These are phyloP conservation scores for Yamagishiella unicocca DNA, from an alignment of 139 green algal genomes.

Conservation along the genomic window DNA sequence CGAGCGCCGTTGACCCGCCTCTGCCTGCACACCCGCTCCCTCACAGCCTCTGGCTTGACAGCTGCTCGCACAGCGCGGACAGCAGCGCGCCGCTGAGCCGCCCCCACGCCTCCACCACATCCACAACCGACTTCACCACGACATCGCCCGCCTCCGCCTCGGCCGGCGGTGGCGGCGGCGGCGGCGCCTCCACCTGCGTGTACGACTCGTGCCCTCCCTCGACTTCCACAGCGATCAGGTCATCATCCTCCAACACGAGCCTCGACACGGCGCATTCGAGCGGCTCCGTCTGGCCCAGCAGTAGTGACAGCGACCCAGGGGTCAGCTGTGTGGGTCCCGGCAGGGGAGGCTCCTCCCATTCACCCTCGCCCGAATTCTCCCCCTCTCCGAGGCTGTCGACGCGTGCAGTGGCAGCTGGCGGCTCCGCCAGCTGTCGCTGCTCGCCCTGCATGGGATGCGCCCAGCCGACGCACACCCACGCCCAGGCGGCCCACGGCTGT, in stretches of 20 bases:
- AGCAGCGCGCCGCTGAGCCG: constrained; percentile 7
- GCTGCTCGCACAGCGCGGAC: constrained; percentile 12
- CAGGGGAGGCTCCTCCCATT: too few species aligned
- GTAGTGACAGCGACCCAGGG: constrained; percentile 24
- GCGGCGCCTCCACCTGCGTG: too few species aligned
- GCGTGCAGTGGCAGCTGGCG: neutral
- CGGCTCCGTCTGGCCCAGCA: neutral
- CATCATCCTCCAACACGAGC: constrained; percentile 10
- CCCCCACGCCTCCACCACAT: constrained; percentile 23
- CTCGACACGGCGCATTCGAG: neutral
- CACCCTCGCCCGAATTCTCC: neutral
- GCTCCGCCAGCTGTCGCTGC: neutral
- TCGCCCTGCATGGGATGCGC: neutral
- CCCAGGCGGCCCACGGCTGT: constrained; percentile 33
- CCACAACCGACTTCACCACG: too few species aligned
- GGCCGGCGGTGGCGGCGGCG: too few species aligned
- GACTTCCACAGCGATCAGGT: neutral
- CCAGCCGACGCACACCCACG: constrained; percentile 33
- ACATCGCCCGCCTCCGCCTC: too few species aligned
- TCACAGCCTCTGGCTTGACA: constrained; percentile 13
- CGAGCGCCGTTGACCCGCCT: too few species aligned
- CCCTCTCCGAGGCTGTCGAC: neutral
- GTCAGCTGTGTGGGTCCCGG: neutral
- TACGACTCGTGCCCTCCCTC: neutral
- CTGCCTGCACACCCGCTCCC: too few species aligned